Conservation (phyloP, 2,329 filamentous ascomycete species). For the Huntiella decipiens region DNA sequence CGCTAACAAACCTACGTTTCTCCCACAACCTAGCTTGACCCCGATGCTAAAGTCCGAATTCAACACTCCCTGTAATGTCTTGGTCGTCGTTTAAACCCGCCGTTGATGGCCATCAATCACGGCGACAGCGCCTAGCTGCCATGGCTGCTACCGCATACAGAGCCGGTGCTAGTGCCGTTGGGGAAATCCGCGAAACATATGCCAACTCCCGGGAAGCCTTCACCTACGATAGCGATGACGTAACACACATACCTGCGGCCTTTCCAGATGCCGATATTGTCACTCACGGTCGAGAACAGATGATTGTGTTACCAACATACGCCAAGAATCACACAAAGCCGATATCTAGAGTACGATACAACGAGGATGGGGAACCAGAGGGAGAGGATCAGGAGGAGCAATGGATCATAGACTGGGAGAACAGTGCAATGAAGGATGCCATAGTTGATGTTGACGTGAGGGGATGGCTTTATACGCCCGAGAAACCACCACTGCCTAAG, state of each 20-base stretch:
- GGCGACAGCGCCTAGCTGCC: conserved; percentile 57
- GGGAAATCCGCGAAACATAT: conserved; percentile 39
- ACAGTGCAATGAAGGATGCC: conserved; percentile 62
- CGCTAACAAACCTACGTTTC: too few relatives aligned
- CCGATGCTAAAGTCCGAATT: too few relatives aligned
- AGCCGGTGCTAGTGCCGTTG: conserved; percentile 36
- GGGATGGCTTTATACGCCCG: conserved; percentile 85
- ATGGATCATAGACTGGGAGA: conserved; percentile 63
- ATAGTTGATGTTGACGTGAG: conserved; percentile 87
- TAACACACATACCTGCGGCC: conserved; percentile 43
- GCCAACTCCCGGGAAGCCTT: conserved; percentile 28
- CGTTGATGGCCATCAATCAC: conserved; percentile 19
- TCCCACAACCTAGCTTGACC: too few relatives aligned
- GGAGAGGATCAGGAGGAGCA: conserved; percentile 33
- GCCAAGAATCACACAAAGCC: conserved; percentile 42
- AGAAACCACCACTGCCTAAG: conserved; percentile 64
- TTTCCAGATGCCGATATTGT: conserved; percentile 76
- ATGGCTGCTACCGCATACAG: conserved; percentile 39
- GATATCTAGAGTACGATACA: conserved; percentile 2
- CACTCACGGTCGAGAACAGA: conserved; percentile 65
- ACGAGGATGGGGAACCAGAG: conserved; percentile 15
- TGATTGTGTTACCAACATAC: conserved; percentile 91
- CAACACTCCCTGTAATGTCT: too few relatives aligned
- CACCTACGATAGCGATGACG: conserved; percentile 15
- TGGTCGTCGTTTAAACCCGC: too few relatives aligned